Evolutionary conservation across 2,329 filamentous ascomycete genomes (phyloP), one percentile per base, ranked within the genome.

Genomic region (Zasmidium citrigriseum): DNA sequence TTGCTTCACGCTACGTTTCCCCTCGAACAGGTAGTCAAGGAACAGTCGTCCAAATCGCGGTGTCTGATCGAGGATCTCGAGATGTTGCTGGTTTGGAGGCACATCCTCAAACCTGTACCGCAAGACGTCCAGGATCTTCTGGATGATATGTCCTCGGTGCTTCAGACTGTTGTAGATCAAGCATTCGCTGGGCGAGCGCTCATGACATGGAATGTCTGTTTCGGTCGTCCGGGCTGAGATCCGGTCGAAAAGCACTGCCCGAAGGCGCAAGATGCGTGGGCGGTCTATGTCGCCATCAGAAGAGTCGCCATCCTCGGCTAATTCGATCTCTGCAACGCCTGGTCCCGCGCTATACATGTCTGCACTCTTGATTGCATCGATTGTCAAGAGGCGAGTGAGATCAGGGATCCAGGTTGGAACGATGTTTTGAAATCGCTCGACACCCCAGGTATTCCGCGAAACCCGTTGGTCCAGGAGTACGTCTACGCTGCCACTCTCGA

Each of bases 21-120:
- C 60, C 20, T 57, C 55, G 23, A 65, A 62, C 16, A 66, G 41
- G 45, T 66, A 66, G 23, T 66, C 64, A n/a, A 67, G 57, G 54
- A 67, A 59, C 7, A 66, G 55, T 12, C 59, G 59, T 2, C 60
- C 60, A 14, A 66, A 46, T 14, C 57, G 22, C 1, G 60, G 57
- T 10, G 55, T 48, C 16, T 52, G 24, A 29, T 62, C 60, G 16
- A 67, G 57, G 14, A 29, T 29, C 2, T 54, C 47, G 7, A 48
- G 24, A 22, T 50, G 18, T 7, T 54, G 29, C 14, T 45, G 27
- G 9, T 20, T 22, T 12, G 20, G 25, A 18, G 16, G 14, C 14
- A 29, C 45, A 12, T n/a, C 18, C 23, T 27, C 22, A 54, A 58
- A 62, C 34, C 63, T 54, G 22, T 62, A 57, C 18, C 64, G 52